These are phyloP conservation scores for Hylodesmum podocarpum DNA, from an alignment of 306 rosid species.

Conservation along the genomic window DNA sequence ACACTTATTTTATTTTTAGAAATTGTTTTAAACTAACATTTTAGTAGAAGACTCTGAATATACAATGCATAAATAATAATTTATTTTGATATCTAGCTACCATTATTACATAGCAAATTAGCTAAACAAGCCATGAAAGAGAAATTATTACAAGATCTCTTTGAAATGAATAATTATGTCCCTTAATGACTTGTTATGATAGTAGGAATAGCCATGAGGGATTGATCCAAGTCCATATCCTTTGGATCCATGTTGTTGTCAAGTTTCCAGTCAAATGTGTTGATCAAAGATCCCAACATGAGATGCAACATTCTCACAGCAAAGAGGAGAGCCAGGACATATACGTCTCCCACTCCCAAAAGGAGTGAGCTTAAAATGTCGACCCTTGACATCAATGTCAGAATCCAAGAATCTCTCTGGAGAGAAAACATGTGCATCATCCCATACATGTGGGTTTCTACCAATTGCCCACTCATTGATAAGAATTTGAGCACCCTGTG, in stretches of 20 bases:
- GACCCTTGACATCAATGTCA: conserved; percentile 45
- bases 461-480: conserved; percentile 56
- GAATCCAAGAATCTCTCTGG: conserved; percentile 60
- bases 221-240: conserved; percentile 44
- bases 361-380: conserved; percentile 49
- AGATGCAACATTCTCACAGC: conserved; percentile 49
- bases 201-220: conserved; percentile 25
- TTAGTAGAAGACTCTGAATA: no score
- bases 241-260: conserved; percentile 32
- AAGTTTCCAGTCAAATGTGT: conserved; percentile 65
- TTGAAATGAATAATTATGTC: no score
- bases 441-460: conserved; percentile 41
- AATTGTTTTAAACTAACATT: no score
- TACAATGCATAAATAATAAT: no score
- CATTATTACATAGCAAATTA: no score
- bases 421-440: conserved; percentile 35
- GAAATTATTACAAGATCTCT: no score
- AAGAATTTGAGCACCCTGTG: conserved; percentile 47
- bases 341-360: conserved; percentile 51
- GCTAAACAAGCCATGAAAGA: no score
- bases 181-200: no score
- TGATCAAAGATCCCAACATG: conserved; percentile 53
- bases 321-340: conserved; percentile 49
- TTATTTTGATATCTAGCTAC: no score
- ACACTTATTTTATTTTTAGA: no score